These are phyloP conservation scores for Podila epicladia DNA, from an alignment of 192 early-diverging fungal genomes.

Conservation along the genomic window DNA sequence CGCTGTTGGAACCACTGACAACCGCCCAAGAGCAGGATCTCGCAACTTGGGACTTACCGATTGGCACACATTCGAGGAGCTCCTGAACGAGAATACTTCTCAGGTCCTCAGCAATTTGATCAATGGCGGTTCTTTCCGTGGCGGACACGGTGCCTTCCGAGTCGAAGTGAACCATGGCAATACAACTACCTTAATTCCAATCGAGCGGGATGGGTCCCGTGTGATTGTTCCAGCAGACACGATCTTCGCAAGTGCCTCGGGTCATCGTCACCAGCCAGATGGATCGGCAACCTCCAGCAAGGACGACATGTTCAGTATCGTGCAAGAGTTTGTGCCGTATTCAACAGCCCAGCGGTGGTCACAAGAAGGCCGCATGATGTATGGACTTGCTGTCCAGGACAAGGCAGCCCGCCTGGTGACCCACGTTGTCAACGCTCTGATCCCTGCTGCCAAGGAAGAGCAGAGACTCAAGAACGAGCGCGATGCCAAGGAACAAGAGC, in stretches of 20 bases:
- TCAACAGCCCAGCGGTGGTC: constrained; percentile 84
- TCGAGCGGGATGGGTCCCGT: constrained; percentile 11
- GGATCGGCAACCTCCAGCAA: constrained; percentile 20
- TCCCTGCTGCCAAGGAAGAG: constrained; percentile 82
- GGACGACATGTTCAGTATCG: constrained; percentile 58
- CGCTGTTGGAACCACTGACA: constrained; percentile 11
- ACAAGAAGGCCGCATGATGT: constrained; percentile 88
- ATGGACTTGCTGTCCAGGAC: constrained; percentile 67
- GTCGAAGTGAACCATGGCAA: constrained; percentile 42
- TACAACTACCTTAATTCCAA: constrained; percentile 6
- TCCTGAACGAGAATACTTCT: constrained; percentile 55
- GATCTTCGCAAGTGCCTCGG: constrained; percentile 9
- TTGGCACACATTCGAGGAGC: constrained; percentile 70
- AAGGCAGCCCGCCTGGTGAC: constrained; percentile 69
- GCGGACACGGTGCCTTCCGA: constrained; percentile 38
- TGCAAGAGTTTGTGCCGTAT: constrained; percentile 76
- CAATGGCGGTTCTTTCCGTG: constrained; percentile 43
- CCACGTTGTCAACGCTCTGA: constrained; percentile 72
- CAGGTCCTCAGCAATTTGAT: constrained; percentile 38
- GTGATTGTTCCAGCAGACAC: constrained; percentile 48
- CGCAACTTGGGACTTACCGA: constrained; percentile 58
- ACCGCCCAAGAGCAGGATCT: constrained; percentile 27
- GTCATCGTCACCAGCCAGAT: constrained; percentile 3
- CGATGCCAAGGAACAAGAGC: constrained; percentile 63
- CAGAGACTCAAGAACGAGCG: constrained; percentile 60